Evolutionary conservation across 176 grass and related monocot genomes (phyloP).

Genomic region (Aegilops speltoides): DNA sequence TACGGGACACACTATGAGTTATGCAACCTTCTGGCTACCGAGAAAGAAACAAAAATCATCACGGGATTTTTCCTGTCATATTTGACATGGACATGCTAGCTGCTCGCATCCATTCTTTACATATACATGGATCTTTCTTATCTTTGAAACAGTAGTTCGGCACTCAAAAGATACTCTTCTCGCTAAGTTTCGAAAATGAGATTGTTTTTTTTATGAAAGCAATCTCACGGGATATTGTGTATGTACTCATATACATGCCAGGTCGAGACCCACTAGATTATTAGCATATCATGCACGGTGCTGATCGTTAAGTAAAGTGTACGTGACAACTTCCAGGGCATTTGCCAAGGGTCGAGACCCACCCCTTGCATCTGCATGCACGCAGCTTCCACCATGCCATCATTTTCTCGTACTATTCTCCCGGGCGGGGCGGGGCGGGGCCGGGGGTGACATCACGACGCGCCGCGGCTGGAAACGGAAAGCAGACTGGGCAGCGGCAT

Average conservation of each 20-base stretch:
- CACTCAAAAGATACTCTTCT: not conserved
- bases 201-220: not conserved
- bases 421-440: not conserved
- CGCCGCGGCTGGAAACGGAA: not conserved
- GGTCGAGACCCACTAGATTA: not conserved
- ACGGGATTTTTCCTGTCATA: not conserved
- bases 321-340: no score
- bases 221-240: not conserved
- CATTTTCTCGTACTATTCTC: not conserved
- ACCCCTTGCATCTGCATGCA: not conserved
- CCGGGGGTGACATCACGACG: slow-evolving; percentile 11
- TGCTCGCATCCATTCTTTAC: not conserved
- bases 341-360: no score
- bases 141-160: not conserved
- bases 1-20: not conserved
- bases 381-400: not conserved
- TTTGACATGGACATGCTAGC: not conserved
- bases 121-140: not conserved
- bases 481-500: no score
- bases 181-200: not conserved
- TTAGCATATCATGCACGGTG: not conserved
- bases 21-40: not conserved
- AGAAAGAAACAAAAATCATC: not conserved
- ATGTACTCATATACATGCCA: not conserved
- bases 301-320: not conserved